A percentile compares a stretch with the other conserved stretches of the same genome.
These are phyloP conservation scores for Aspergillus puulaauensis DNA, from an alignment of 2,329 filamentous ascomycete genomes.

Conservation along the genomic window DNA sequence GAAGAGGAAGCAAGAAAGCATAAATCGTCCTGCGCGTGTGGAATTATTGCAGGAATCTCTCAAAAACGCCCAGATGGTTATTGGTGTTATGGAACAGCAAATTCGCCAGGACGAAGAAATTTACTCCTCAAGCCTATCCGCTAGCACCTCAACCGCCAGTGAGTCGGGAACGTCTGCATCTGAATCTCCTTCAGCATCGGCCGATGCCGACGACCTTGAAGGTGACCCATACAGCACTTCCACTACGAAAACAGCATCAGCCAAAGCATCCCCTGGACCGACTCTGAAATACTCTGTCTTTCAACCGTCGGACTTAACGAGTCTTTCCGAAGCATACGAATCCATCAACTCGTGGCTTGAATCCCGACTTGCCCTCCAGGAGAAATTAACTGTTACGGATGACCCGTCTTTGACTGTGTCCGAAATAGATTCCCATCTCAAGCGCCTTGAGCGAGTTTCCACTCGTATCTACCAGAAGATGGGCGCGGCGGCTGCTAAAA, in stretches of 20 bases:
- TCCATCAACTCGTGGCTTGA: conserved; percentile 72
- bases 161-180: conserved; percentile 38
- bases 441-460: conserved; percentile 62
- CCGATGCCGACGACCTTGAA: conserved; percentile 69
- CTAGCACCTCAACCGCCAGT: conserved; percentile 40
- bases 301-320: conserved; percentile 68
- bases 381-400: conserved; percentile 66
- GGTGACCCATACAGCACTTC: conserved; percentile 58
- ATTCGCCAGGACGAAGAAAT: conserved; percentile 69
- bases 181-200: conserved; percentile 36
- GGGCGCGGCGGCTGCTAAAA: conserved; percentile 45
- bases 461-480: conserved; percentile 39
- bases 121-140: conserved; percentile 54
- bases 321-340: conserved; percentile 62
- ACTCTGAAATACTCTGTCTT: conserved; percentile 66
- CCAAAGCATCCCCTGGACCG: conserved; percentile 35
- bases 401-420: conserved; percentile 73
- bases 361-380: conserved; percentile 68
- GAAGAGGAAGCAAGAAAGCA: conserved; percentile 70
- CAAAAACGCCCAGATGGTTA: conserved; percentile 67
- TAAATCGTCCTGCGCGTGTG: conserved; percentile 69
- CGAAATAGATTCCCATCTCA: conserved; percentile 68
- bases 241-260: conserved; percentile 33
- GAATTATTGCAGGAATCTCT: conserved; percentile 68
- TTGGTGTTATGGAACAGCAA: conserved; percentile 67